phyloP scores from a whole-genome alignment of 2,329 filamentous ascomycete species.

The Aquanectria penicillioides region DNA sequence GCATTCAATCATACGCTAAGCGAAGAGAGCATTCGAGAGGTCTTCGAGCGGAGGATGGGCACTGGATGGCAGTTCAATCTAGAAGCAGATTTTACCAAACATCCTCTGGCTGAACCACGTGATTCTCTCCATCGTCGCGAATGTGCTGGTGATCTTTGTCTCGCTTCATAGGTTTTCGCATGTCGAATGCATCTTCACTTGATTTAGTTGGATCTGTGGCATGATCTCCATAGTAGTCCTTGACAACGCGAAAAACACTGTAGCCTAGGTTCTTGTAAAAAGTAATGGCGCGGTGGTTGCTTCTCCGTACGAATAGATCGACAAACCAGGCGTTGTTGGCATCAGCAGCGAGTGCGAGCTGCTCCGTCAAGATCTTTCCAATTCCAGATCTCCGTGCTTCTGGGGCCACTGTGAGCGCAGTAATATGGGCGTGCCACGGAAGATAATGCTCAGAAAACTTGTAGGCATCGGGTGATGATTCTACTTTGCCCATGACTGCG shows the following conservation, averaged over 20 bases:
- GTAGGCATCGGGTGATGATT: conserved; percentile 82
- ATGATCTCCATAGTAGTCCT: conserved; percentile 93
- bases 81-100: conserved; percentile 71
- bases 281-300: conserved; percentile 86
- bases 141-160: conserved; percentile 82
- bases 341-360: conserved; percentile 84
- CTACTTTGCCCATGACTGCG: conserved; percentile 96
- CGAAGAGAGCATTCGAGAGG: neutral
- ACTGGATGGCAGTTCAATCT: conserved; percentile 7
- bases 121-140: conserved; percentile 81
- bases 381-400: conserved; percentile 86
- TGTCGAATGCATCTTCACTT: conserved; percentile 92
- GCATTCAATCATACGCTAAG: neutral
- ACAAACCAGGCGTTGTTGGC: conserved; percentile 92
- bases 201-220: conserved; percentile 68
- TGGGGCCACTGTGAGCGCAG: conserved; percentile 91
- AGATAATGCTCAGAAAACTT: conserved; percentile 87
- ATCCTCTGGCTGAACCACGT: conserved; percentile 82
- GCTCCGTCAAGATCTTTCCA: conserved; percentile 82
- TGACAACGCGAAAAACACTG: conserved; percentile 86
- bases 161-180: conserved; percentile 89
- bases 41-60: conserved; percentile 55
- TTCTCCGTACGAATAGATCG: conserved; percentile 90
- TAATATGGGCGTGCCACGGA: conserved; percentile 99
- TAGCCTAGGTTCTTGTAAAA: conserved; percentile 95